Base-by-base conservation (phyloP, 2,329 filamentous ascomycete genomes). In the Dactylonectria macrodidyma region DNA sequence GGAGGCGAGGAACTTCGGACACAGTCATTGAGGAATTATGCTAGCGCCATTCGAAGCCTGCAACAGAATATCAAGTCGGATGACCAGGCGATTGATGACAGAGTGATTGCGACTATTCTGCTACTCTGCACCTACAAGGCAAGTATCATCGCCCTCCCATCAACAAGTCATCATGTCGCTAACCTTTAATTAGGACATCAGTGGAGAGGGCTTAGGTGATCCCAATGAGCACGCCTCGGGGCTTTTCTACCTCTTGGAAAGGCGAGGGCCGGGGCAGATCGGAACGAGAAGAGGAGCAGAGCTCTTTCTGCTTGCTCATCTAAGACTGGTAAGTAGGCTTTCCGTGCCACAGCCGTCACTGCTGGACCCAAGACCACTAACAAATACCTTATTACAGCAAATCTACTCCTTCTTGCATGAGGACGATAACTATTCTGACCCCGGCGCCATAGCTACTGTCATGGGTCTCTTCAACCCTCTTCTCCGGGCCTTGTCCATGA, bases 171-270 rank as follows among this genome's bases (percentile, higher is more conserved):
- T 30, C 26, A 30, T 30, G 26, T 30, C 26, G 26, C 26, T 30
- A 30, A 30, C 26, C 26, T 5, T 30, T 5, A 5, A 30, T 5
- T 19, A 80, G 76, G 75, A 79, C 34, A 76, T 81, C 50, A 80
- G 75, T 58, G 79, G 79, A 24, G 78, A 80, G 26, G 70, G 68
- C 0, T 50, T 71, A 1, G 78, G 75, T 6, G 74, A 78, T 48
- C 71, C 75, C 0, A 74, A 70, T 22, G 78, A 79, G n/a, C 79
- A 80, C 48, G 78, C 77, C 1, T 62, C 78, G 0, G 79, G 79
- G 1, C 69, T 80, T 0, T 80, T 78, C 36, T 80, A 79, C 26
- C 73, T 80, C 0, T 22, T 80, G 7, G 79, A 80, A 55, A 77
- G 71, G 57, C 65, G 79, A 68, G 79, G 79, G 0, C 70, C 72